phyloP scores from a whole-genome alignment of 2,329 filamentous ascomycete species.

The Penicillium sp. region DNA sequence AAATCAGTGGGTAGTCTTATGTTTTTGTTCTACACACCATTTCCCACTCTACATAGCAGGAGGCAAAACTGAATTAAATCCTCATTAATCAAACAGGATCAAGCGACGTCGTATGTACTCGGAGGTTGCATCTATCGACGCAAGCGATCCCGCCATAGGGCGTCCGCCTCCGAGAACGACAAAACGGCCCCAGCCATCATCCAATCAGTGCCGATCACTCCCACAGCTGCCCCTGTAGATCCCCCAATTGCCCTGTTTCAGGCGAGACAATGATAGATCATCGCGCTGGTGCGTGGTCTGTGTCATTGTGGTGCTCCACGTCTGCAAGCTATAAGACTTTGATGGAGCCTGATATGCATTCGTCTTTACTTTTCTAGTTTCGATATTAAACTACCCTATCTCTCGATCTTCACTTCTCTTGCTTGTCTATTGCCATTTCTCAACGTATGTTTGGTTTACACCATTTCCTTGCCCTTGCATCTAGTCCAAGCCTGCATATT shows the following conservation, averaged over 20 bases:
- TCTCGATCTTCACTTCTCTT: neutral
- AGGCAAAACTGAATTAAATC: neutral
- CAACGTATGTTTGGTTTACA: neutral
- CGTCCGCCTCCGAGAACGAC: neutral
- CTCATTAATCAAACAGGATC: neutral
- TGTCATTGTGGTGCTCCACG: neutral
- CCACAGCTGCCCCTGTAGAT: slow-evolving; percentile 6
- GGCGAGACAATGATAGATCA: neutral
- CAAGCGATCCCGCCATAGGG: neutral
- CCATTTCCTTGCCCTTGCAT: slow-evolving; percentile 1
- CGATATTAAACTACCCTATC: neutral
- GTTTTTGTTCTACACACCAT: neutral
- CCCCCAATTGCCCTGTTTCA: slow-evolving; percentile 1
- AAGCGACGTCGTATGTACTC: neutral
- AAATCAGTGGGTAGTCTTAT: neutral
- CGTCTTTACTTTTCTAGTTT: neutral
- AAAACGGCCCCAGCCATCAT: neutral
- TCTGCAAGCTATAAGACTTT: slow-evolving; percentile 6
- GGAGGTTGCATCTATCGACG: neutral
- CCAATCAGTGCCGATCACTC: slow-evolving; percentile 3
- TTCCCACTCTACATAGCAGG: neutral
- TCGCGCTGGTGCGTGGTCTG: neutral
- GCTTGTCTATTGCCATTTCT: neutral
- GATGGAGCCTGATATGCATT: neutral
- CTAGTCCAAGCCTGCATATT: neutral